Base-by-base conservation (phyloP, 148 eudicot genomes). In the Spergularia marina region DNA sequence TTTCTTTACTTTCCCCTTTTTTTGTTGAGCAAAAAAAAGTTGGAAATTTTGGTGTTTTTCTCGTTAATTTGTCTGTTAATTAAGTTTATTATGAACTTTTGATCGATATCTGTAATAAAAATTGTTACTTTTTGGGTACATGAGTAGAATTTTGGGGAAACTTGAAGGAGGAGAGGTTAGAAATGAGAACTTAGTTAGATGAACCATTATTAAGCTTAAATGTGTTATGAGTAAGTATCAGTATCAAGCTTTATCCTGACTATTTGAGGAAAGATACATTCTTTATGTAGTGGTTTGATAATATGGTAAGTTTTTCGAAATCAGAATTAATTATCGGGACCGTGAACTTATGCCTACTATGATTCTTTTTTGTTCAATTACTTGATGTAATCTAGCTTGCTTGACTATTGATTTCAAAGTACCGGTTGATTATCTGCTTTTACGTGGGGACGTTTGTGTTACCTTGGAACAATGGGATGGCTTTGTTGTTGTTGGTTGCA, bases 261-360 rank as follows among this genome's bases (percentile, higher is more conserved):
- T 68, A 20, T 68, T 49, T 49, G 17, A 21, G 34, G 30, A 68
- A 68, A 68, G 55, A 49, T 68, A 36, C 71, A 49, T 21, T 21
- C 20, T 41, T 68, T 68, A 40, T 65, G 53, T 16, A 23, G 52
- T 65, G 52, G 23, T 16, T 65, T 17, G 69, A 64, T 18, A 0
- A 65, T 65, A 41, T 40, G n/a, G 69, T 41, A 21, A 39, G 2
- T 65, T 65, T 40, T 23, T 1, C n/a, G 5, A 10, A 20, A 21
- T 13, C 64, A 6, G 62, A 21, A 12, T 21, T 59, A 21, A 3
- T 20, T 59, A 8, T 56, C 49, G 1, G 10, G 49, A 44, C 60
- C 60, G 20, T 39, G 16, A 6, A 15, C 14, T 44, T 21, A 36
- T 64, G n/a, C 15, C 20, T 14, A 36, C 20, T 14, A 36, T 64